Evolutionary conservation across 257 asterid genomes (phyloP).

Genomic region (Fraxinus cuspidata): DNA sequence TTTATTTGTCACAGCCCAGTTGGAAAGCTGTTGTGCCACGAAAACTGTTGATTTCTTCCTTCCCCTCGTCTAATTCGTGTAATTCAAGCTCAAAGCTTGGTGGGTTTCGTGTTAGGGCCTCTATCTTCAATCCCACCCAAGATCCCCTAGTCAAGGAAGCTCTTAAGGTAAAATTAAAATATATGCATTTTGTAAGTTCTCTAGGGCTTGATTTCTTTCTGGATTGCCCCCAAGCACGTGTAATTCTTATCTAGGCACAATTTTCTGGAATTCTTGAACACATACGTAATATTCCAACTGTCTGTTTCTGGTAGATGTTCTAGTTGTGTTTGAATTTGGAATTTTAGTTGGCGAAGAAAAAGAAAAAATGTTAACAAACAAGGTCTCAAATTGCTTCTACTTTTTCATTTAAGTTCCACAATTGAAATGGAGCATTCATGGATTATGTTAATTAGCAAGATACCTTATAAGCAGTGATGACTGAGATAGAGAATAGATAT

Average conservation of each 20-base stretch:
- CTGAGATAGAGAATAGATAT: background rate
- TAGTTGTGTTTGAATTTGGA: background rate
- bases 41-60: background rate
- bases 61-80: background rate
- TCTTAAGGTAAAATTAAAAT: background rate
- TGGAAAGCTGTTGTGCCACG: background rate
- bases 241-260: background rate
- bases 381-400: background rate
- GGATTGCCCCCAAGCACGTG: background rate
- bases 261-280: background rate
- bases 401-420: background rate
- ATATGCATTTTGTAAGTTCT: background rate
- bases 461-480: background rate
- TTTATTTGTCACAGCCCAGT: background rate
- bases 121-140: background rate
- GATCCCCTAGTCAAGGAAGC: slow-evolving; percentile 5
- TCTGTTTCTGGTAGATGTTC: background rate
- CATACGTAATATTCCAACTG: background rate
- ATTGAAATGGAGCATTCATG: background rate
- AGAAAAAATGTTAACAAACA: background rate
- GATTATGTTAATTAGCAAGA: background rate
- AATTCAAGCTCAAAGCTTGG: background rate
- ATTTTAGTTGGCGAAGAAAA: background rate
- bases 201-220: background rate
- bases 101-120: background rate